A percentile compares a stretch with the other conserved stretches of the same genome.
Evolutionary conservation across 2,329 filamentous ascomycete genomes (phyloP).

Genomic region (Exophiala sp.): DNA sequence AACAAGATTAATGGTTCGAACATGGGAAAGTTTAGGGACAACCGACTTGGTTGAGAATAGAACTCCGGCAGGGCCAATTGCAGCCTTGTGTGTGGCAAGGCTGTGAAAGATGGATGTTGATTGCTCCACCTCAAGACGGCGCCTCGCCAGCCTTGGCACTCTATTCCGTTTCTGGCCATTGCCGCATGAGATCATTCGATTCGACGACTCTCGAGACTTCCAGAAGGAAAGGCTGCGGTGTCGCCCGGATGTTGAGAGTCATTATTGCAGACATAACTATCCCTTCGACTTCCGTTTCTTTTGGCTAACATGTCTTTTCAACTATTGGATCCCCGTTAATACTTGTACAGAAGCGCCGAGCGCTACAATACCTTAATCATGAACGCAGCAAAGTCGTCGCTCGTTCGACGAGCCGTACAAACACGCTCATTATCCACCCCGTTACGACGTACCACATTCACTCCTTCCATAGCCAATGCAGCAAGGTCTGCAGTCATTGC

Average conservation of each 20-base stretch:
- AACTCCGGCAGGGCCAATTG: too few relatives aligned
- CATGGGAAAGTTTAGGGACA: too few relatives aligned
- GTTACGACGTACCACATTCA: conserved; percentile 8
- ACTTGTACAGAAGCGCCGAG: conserved; percentile 6
- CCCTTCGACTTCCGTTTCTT: neutral
- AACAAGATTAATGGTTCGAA: too few relatives aligned
- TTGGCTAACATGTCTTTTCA: conserved; percentile 5
- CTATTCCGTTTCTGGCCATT: neutral
- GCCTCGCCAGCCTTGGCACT: neutral
- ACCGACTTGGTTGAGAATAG: too few relatives aligned
- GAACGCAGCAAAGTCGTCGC: conserved; percentile 23
- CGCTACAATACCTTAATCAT: conserved; percentile 12
- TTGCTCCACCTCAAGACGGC: neutral
- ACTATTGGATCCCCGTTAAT: conserved; percentile 22
- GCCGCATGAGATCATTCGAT: conserved; percentile 4
- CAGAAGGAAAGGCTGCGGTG: conserved; percentile 6
- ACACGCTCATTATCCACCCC: conserved; percentile 11
- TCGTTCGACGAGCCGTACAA: conserved; percentile 23
- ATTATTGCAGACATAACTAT: neutral
- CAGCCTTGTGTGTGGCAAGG: too few relatives aligned
- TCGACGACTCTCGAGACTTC: conserved; percentile 15
- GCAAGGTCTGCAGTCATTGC: conserved; percentile 2
- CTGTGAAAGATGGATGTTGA: neutral
- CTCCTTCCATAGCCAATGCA: conserved; percentile 3
- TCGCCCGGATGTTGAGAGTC: conserved; percentile 1